phyloP scores from a whole-genome alignment of 768 basidiomycete genomes.

The Galerina sulciceps region DNA sequence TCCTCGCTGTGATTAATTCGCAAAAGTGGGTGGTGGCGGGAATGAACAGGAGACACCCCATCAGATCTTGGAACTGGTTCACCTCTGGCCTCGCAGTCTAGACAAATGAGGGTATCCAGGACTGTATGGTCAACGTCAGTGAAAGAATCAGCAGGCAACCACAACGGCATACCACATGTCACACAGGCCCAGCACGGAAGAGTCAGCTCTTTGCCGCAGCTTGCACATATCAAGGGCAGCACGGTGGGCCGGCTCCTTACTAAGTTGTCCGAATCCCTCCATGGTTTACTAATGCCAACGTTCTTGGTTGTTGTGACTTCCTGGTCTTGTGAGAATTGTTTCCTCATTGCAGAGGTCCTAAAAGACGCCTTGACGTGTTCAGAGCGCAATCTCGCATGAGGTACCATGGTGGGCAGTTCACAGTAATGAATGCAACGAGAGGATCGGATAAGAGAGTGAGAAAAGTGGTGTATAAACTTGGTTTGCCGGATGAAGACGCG shows the following conservation, averaged over 20 bases:
- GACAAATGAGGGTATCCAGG: slow-evolving; percentile 6
- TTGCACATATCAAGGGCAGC: slow-evolving; percentile 6
- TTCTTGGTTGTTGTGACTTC: neutral
- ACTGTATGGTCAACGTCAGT: neutral
- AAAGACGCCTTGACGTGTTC: slow-evolving; percentile 14
- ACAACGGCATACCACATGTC: slow-evolving; percentile 5
- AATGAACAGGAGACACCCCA: neutral
- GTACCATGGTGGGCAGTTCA: slow-evolving; percentile 6
- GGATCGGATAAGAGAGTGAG: slow-evolving; percentile 16
- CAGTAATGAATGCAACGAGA: neutral
- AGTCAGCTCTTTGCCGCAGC: slow-evolving; percentile 5
- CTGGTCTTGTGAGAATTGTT: neutral
- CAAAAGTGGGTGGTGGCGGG: slow-evolving; percentile 4
- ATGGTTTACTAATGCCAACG: neutral
- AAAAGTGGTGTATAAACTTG: slow-evolving; percentile 5
- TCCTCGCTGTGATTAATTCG: slow-evolving; percentile 6
- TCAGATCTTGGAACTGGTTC: neutral
- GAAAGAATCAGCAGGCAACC: neutral
- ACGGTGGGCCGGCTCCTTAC: neutral
- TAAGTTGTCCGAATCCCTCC: neutral
- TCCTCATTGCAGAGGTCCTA: neutral
- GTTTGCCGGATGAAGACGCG: neutral
- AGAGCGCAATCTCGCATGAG: slow-evolving; percentile 7
- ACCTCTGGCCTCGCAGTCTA: slow-evolving; percentile 5
- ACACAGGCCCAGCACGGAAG: slow-evolving; percentile 13